phyloP scores from a whole-genome alignment of 306 rosid species.

The Canavalia gladiata region DNA sequence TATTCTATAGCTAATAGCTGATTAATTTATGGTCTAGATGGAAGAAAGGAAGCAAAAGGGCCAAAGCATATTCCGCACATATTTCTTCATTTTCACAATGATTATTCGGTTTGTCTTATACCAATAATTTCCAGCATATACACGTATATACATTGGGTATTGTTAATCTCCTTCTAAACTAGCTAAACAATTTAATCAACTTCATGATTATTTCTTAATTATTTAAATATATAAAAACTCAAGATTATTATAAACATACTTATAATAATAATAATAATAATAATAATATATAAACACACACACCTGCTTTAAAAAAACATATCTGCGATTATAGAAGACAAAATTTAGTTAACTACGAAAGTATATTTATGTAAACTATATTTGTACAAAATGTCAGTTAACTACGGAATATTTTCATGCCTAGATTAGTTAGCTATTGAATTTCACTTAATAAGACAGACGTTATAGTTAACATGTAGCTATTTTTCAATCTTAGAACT shows the following conservation, averaged over 20 bases:
- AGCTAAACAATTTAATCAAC: neutral
- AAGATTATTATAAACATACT: neutral
- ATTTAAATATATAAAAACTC: neutral
- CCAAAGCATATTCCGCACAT: neutral
- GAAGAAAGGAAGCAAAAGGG: neutral
- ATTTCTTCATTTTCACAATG: neutral
- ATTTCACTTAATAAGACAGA: neutral
- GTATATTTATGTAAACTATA: neutral
- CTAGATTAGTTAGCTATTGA: neutral
- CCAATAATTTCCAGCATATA: neutral
- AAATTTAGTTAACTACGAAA: neutral
- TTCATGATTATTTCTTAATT: neutral
- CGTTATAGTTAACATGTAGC: no score
- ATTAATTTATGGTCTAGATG: neutral
- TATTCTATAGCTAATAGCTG: neutral
- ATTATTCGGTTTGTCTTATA: neutral
- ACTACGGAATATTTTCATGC: no score
- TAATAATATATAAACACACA: no score
- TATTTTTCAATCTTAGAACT: no score
- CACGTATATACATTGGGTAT: neutral
- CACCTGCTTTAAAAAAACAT: neutral
- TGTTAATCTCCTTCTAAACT: neutral
- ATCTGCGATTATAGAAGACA: neutral
- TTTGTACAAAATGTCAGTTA: no score
- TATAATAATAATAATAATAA: neutral